Evolutionary conservation across 2,329 filamentous ascomycete species (phyloP), one percentile per base, ranked within the genome.

Genomic region (Pseudogymnoascus sp.): DNA sequence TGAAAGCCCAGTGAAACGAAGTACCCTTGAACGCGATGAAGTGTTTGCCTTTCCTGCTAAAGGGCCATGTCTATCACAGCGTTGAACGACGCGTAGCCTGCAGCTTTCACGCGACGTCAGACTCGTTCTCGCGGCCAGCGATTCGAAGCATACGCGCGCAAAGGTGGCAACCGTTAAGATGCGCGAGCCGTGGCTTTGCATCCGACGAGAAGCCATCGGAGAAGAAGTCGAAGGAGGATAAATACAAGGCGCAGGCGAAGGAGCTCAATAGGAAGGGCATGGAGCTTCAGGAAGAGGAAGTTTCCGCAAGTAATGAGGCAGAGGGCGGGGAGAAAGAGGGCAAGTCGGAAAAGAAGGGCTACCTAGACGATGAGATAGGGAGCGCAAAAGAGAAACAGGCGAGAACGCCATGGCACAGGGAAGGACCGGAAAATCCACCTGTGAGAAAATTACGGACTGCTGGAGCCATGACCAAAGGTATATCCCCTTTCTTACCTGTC

Each of bases 381-480:
- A 64, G 75, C 62, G 78, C 79, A 55, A 82, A 82, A 68, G 75
- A 80, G 58, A 79, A 81, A 63, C 85, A 87, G 65, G 76, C 82
- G 58, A 77, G 82, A 59, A 80, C 85, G 35, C 87, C 87, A 67
- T 89, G 87, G 87, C 84, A 85, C 65, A 78, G 85, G 13, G 80
- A 87, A 65, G 82, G 84, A 3, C 82, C 81, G 42, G 81, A 85
- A 64, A 68, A 75, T 37, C 79, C 83, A n/a, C 84, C 84, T 5
- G 82, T 85, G 3, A 76, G 76, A 62, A 67, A 69, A 36, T 60
- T 62, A 71, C 78, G 61, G 72, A 78, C 63, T 55, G 66, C 83
- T 72, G 74, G 81, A 64, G 79, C 80, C 10, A 87, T 88, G 84
- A 85, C 82, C 1, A 87, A 87, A 72, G 86, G 84, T 84, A 61